Evolutionary conservation across 164 flowering plant genomes (phyloP), one percentile per base, ranked within the genome.

Genomic region (Macadamia tetraphylla): DNA sequence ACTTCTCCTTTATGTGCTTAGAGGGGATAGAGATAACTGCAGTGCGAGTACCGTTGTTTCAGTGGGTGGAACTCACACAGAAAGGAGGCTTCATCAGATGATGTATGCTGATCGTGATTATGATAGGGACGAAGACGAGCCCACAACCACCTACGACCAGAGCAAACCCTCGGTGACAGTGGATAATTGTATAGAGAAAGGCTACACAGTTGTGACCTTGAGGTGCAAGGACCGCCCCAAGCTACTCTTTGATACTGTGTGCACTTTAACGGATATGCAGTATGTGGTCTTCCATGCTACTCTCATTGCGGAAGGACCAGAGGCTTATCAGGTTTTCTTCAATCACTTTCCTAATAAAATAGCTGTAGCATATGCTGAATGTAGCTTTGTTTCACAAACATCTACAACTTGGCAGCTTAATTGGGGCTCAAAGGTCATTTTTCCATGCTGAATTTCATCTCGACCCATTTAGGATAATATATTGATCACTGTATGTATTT

Each of bases 1-100:
- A 69, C 88, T 87, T 53, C 85, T 94, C 40, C 80, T 84, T 0
- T 79, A 83, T 67, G 94, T 94, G 18, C 81, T 94, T 6, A 87
- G 79, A 74, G 95, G 89, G 60, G 78, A 83, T 59, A 80, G 74
- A 65, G 93, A 90, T 69, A 84, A 73, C 71, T 76, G 80, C 29
- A 71, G 86, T 71, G 96, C 96, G 35, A 87, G 88, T 23, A 90
- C 94, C 6, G 85, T 81, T 35, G 95, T 92, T 63, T 81, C 95
- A 4, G 73, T 85, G 58, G 90, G 87, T 14, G 77, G 79, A 0
- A 86, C 97, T n/a, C 93, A 92, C 60, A 88, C 83, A 2, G 86
- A 86, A 46, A 82, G 98, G 77, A 81, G 97, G 81, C 84, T 94
- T 69, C 98, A 94, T 74, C 99, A 94, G 64, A 80, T 94, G 87